Base-by-base conservation (phyloP, 371 early-diverging fungal genomes). In the Sporodiniella umbellata region DNA sequence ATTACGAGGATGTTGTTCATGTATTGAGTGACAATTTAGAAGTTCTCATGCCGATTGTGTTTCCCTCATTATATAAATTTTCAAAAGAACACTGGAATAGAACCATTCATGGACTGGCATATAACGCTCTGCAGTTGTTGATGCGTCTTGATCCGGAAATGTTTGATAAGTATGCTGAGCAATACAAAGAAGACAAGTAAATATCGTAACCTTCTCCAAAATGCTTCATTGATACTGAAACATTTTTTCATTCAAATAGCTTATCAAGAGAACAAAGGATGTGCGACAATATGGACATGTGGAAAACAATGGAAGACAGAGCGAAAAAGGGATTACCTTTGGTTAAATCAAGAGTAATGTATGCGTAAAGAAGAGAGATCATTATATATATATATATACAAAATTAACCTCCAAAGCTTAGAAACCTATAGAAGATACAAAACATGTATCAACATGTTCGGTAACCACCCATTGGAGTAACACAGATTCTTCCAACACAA, bases 21-120 rank as follows among this genome's bases (percentile, higher is more conserved):
- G 69, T 96, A 53, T 91, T 98, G 50, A 83, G 84, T 15, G 95
- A 95, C 48, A 90, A 97, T 67, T 87, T 90, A 24, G 78, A 80
- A 33, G 83, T 86, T 17, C 84, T 97, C 22, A 70, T 98, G 68
- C 99, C 97, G 17, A 93, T 97, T 45, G 87, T 95, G 66, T 94
- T 97, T 60, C 83, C 93, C 12, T 78, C 92, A 1, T 75, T 98
- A 18, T 95, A 92, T 64, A 85, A 86, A 39, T 88, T 93, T 68
- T 93, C 96, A 45, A 92, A 94, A 60, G 79, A 87, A 6, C 99
- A 98, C 60, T 98, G 99, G 99, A 97, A 98, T 77, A 90, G 91
- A 59, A 90, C 92, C 0, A 94, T 96, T 51, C 95, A 96, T 68
- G 92, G 93, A 8, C 83, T 93, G 6, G 94, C 96, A 11, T 94